A percentile compares a stretch with the other conserved stretches of the same genome.
phyloP scores from a whole-genome alignment of 345 rosid species.

The Hibiscus tridactylites region DNA sequence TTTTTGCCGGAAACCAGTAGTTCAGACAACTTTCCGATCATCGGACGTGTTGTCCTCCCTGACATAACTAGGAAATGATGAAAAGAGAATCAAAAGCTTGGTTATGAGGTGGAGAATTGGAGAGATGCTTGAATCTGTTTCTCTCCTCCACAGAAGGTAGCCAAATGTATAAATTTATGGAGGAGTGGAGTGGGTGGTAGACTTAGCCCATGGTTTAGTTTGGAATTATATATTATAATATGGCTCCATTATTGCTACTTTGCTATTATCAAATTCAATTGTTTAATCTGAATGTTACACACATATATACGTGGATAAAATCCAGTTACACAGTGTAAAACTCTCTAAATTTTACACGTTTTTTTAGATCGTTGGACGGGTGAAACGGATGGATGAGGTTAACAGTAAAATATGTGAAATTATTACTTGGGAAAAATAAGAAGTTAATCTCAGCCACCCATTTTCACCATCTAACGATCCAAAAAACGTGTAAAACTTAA shows the following conservation, averaged over 20 bases:
- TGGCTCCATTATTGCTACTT: background rate
- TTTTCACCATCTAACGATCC: too few relatives aligned
- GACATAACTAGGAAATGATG: slow-evolving; percentile 26
- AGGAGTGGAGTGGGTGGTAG: slow-evolving; percentile 35
- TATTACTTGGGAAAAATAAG: too few relatives aligned
- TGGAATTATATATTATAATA: slow-evolving; percentile 9
- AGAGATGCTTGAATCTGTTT: background rate
- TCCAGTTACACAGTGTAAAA: too few relatives aligned
- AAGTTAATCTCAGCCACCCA: too few relatives aligned
- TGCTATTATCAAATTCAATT: background rate
- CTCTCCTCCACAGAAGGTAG: background rate
- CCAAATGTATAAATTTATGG: slow-evolving; percentile 13
- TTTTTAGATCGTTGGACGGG: too few relatives aligned
- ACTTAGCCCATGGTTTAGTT: slow-evolving; percentile 27
- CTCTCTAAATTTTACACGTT: too few relatives aligned
- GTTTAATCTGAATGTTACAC: background rate
- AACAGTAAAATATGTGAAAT: too few relatives aligned
- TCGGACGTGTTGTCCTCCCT: slow-evolving; percentile 56
- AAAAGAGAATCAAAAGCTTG: background rate
- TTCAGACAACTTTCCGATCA: slow-evolving; percentile 68
- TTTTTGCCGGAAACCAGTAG: slow-evolving; percentile 48
- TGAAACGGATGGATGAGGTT: too few relatives aligned
- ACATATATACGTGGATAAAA: too few relatives aligned
- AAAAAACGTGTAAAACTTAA: too few relatives aligned
- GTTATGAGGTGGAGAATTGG: slow-evolving; percentile 1